Conservation (phyloP, 1,284 basidiomycete genomes). For the Apiotrichum mycotoxinovorans region DNA sequence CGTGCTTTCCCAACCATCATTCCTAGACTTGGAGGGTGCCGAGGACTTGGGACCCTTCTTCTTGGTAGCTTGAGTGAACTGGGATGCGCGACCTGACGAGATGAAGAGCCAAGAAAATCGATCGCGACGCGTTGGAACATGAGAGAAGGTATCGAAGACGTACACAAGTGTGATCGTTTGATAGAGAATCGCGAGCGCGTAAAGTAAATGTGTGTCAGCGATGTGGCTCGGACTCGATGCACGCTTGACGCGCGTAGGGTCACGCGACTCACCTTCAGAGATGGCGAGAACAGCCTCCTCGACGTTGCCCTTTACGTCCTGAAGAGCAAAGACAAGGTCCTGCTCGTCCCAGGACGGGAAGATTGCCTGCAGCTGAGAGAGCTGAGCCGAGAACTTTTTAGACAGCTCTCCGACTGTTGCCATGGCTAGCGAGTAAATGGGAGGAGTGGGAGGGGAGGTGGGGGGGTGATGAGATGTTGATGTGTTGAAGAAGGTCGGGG, state of each 20-base stretch:
- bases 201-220: background rate
- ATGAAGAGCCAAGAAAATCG: background rate
- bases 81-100: constrained; percentile 46
- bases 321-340: constrained; percentile 46
- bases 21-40: constrained; percentile 32
- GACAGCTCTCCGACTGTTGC: constrained; percentile 41
- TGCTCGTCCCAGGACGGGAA: constrained; percentile 50
- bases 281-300: constrained; percentile 49
- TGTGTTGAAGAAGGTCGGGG: background rate
- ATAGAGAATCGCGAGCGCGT: background rate
- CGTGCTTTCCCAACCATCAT: constrained; percentile 42
- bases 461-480: constrained; percentile 1
- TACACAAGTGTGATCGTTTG: background rate
- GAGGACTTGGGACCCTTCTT: constrained; percentile 44
- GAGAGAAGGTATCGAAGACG: background rate
- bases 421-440: constrained; percentile 25
- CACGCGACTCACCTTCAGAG: constrained; percentile 43
- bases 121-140: background rate
- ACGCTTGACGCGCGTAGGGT: background rate
- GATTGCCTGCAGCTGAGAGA: constrained; percentile 43
- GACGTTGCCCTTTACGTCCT: constrained; percentile 48
- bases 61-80: constrained; percentile 49
- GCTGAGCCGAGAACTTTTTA: constrained; percentile 42
- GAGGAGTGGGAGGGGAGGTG: background rate
- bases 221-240: background rate